These are phyloP conservation scores for Barnettozyma hawaiiensis DNA, from an alignment of 1,139 yeast genomes.

Conservation along the genomic window DNA sequence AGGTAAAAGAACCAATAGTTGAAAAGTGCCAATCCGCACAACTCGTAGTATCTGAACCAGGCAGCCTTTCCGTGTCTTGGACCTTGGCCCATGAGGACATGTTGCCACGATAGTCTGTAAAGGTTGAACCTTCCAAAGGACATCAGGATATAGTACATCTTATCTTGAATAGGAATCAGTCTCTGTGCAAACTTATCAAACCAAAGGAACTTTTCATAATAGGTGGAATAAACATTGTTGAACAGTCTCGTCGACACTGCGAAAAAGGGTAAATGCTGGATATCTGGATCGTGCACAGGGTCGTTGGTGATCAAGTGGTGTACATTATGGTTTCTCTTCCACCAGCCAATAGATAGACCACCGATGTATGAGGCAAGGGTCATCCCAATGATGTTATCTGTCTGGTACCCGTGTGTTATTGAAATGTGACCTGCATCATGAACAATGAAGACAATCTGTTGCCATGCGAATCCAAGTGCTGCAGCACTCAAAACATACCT, in stretches of 20 bases:
- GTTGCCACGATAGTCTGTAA: constrained; percentile 76
- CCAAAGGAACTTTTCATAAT: constrained; percentile 60
- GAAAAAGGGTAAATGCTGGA: constrained; percentile 87
- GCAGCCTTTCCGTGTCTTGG: constrained; percentile 81
- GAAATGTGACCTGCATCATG: constrained; percentile 89
- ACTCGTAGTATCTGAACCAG: constrained; percentile 77
- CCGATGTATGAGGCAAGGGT: constrained; percentile 73
- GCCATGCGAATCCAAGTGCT: constrained; percentile 77
- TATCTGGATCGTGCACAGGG: constrained; percentile 91
- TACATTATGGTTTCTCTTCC: constrained; percentile 90
- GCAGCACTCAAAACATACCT: constrained; percentile 56
- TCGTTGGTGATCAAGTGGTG: constrained; percentile 87
- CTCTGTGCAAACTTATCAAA: constrained; percentile 61
- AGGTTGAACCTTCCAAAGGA: constrained; percentile 83
- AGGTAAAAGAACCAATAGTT: constrained; percentile 77
- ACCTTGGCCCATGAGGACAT: constrained; percentile 65
- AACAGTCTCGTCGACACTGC: constrained; percentile 75
- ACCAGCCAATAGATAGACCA: constrained; percentile 90
- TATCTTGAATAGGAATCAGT: constrained; percentile 60
- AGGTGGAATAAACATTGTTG: constrained; percentile 68
- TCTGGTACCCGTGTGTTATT: constrained; percentile 71
- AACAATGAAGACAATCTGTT: constrained; percentile 79
- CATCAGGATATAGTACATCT: constrained; percentile 70
- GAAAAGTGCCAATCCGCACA: constrained; percentile 62
- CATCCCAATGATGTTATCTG: constrained; percentile 74